phyloP scores from a whole-genome alignment of 2,329 filamentous ascomycete genomes.

The Ampelomyces quisqualis region DNA sequence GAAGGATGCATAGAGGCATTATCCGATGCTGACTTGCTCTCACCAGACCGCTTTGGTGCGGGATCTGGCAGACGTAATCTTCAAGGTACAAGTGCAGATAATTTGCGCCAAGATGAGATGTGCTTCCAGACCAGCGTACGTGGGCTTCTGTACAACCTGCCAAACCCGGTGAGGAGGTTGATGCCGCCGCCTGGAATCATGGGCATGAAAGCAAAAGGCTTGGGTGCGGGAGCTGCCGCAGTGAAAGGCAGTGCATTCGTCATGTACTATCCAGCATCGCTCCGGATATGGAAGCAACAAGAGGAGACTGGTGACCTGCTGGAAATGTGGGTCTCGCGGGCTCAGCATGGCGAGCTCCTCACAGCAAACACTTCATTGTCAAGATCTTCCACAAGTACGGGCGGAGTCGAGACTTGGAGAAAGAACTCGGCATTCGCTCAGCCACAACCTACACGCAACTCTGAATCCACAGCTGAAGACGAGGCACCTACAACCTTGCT shows the following conservation, averaged over 20 bases:
- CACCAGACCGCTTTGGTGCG: slow-evolving; percentile 68
- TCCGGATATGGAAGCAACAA: slow-evolving; percentile 78
- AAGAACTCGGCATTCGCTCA: slow-evolving; percentile 23
- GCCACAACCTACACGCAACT: slow-evolving; percentile 5
- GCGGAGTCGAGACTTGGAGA: slow-evolving; percentile 46
- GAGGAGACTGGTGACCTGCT: slow-evolving; percentile 79
- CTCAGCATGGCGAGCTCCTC: slow-evolving; percentile 49
- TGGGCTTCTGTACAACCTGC: slow-evolving; percentile 81
- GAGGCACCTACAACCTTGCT: slow-evolving; percentile 46
- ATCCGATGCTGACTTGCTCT: slow-evolving; percentile 85
- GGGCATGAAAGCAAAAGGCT: slow-evolving; percentile 35
- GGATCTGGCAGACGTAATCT: slow-evolving; percentile 53
- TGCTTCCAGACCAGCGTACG: slow-evolving; percentile 88
- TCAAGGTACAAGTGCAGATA: slow-evolving; percentile 61
- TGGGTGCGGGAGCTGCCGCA: slow-evolving; percentile 17
- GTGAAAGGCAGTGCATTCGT: slow-evolving; percentile 66
- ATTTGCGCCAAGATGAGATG: slow-evolving; percentile 88
- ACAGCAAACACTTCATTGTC: slow-evolving; percentile 25
- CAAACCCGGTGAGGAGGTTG: slow-evolving; percentile 74
- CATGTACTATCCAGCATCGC: slow-evolving; percentile 87
- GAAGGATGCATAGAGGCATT: slow-evolving; percentile 83
- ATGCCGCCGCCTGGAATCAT: slow-evolving; percentile 43
- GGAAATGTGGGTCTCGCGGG: slow-evolving; percentile 65
- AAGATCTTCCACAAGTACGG: slow-evolving; percentile 26
- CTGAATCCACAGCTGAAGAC: slow-evolving; percentile 15